phyloP scores from a whole-genome alignment of 345 rosid genomes.

The Eucalyptus pauciflora region DNA sequence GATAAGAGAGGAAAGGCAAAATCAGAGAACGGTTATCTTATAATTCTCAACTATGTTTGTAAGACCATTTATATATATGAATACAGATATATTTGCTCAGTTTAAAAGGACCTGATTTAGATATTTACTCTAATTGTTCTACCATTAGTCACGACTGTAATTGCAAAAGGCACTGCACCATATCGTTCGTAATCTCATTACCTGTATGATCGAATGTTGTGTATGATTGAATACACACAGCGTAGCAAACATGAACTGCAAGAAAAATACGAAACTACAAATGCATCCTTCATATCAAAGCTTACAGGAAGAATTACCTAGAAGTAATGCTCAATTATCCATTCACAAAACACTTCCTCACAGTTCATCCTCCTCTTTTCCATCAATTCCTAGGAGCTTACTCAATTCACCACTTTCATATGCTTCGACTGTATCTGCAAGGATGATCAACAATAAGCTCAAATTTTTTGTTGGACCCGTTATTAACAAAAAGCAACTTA shows the following conservation, averaged over 20 bases:
- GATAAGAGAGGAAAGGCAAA: neutral
- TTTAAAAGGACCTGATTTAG: neutral
- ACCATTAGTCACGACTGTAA: neutral
- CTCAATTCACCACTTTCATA: slow-evolving; percentile 60
- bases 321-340: neutral
- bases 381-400: slow-evolving; percentile 49
- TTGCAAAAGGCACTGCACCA: neutral
- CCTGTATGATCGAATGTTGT: neutral
- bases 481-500: neutral
- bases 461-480: neutral
- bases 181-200: neutral
- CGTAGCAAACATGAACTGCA: neutral
- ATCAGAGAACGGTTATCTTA: neutral
- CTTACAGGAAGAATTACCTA: neutral
- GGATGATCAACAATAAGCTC: neutral
- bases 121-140: neutral
- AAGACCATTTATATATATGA: neutral
- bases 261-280: neutral
- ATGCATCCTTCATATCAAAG: neutral
- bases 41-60: neutral
- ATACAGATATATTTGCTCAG: neutral
- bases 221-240: neutral
- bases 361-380: neutral
- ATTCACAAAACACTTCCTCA: neutral
- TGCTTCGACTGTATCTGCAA: slow-evolving; percentile 70